Percentiles rank a stretch among this genome's conserved stretches.
These are phyloP conservation scores for Noccaea caerulescens DNA, from an alignment of 345 rosid genomes.

Conservation along the genomic window DNA sequence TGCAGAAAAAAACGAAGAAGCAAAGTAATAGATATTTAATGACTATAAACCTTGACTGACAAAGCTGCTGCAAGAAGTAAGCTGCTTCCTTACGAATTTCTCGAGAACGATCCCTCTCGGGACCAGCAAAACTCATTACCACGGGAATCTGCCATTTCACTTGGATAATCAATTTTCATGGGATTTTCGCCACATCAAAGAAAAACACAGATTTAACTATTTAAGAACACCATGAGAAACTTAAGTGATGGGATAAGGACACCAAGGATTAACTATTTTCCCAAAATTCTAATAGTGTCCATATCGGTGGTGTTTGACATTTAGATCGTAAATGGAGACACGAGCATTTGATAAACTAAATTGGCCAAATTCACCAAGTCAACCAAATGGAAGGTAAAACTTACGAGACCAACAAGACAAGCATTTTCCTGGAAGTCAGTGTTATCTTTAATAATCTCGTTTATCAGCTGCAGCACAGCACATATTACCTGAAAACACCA, in stretches of 20 bases:
- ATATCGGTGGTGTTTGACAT: slow-evolving; percentile 2
- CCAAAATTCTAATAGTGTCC: neutral
- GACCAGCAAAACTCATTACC: slow-evolving; percentile 75
- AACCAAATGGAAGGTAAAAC: slow-evolving; percentile 40
- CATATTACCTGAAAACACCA: slow-evolving; percentile 70
- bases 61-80: slow-evolving; percentile 90
- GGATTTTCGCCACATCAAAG: slow-evolving; percentile 8
- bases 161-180: slow-evolving; percentile 20
- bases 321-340: slow-evolving; percentile 1
- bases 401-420: slow-evolving; percentile 92
- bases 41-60: slow-evolving; percentile 81
- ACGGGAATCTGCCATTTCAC: slow-evolving; percentile 71
- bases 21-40: slow-evolving; percentile 7
- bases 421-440: slow-evolving; percentile 94
- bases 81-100: slow-evolving; percentile 98
- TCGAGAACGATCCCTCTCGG: slow-evolving; percentile 71
- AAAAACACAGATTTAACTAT: neutral
- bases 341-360: slow-evolving; percentile 1
- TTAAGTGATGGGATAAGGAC: slow-evolving; percentile 3
- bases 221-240: slow-evolving; percentile 2
- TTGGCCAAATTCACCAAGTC: slow-evolving; percentile 2
- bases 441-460: slow-evolving; percentile 81
- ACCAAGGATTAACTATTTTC: slow-evolving; percentile 1
- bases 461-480: slow-evolving; percentile 89
- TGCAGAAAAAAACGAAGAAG: slow-evolving; percentile 13